Evolutionary conservation across 1,139 yeast genomes (phyloP).

Genomic region (Saccharomyces hybrid): DNA sequence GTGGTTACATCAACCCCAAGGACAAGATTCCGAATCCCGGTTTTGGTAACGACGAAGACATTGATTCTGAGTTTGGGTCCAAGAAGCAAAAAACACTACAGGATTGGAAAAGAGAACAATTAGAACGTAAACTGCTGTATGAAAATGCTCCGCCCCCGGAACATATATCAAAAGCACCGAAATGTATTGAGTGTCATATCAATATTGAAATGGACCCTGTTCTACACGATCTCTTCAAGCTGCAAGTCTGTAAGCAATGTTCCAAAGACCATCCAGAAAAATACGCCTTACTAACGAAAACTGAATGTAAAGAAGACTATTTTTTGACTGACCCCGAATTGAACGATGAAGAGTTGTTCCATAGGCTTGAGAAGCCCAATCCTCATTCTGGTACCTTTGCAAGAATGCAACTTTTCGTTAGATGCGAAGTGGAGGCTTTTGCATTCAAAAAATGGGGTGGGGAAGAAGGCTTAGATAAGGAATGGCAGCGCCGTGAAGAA

Average conservation of each 20-base stretch:
- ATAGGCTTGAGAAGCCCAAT: constrained; percentile 81
- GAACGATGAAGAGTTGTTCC: constrained; percentile 57
- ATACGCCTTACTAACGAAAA: constrained; percentile 82
- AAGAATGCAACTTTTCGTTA: constrained; percentile 82
- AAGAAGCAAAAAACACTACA: constrained; percentile 46
- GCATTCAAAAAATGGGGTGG: constrained; percentile 96
- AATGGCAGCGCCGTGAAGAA: constrained; percentile 79
- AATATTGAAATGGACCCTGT: constrained; percentile 74
- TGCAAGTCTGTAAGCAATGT: constrained; percentile 76
- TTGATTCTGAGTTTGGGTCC: constrained; percentile 20
- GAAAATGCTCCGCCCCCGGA: constrained; percentile 60
- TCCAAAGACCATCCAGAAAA: constrained; percentile 71
- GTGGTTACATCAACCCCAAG: constrained; percentile 65
- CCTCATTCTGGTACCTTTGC: constrained; percentile 87
- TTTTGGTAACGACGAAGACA: constrained; percentile 22
- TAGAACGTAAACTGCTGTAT: constrained; percentile 32
- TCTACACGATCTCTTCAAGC: constrained; percentile 55
- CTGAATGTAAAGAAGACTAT: constrained; percentile 91
- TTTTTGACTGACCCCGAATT: constrained; percentile 88
- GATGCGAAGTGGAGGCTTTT: constrained; percentile 85
- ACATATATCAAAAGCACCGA: constrained; percentile 65
- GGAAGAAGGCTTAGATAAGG: constrained; percentile 78
- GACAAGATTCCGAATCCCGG: constrained; percentile 24
- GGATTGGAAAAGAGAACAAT: constrained; percentile 70
- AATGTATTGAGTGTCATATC: constrained; percentile 70